Percentiles rank a stretch among this genome's conserved stretches.
These are phyloP conservation scores for Perkinsus olseni DNA, from an alignment of 169 alveolate species.

Conservation along the genomic window DNA sequence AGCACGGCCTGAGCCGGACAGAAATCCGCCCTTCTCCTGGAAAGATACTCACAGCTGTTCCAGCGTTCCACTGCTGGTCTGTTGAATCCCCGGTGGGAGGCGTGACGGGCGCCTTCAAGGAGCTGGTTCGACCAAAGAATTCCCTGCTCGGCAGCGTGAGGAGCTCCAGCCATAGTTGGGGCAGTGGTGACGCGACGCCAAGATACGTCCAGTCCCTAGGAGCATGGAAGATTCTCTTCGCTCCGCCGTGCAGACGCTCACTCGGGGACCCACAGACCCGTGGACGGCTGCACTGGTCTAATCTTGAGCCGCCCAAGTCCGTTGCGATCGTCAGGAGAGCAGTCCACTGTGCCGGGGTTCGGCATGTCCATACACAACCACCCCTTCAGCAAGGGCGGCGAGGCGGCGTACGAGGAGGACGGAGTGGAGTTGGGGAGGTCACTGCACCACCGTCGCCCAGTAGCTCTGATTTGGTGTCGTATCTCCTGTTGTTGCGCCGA, in stretches of 20 bases:
- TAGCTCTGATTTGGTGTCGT: neutral
- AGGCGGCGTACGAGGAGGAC: neutral
- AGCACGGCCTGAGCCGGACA: neutral
- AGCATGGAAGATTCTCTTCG: neutral
- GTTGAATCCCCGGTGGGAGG: neutral
- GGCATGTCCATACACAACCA: neutral
- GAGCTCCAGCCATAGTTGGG: neutral
- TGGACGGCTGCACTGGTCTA: neutral
- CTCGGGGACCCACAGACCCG: neutral
- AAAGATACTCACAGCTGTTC: neutral
- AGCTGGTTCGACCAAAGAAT: neutral
- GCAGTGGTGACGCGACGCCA: neutral
- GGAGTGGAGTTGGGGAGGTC: neutral
- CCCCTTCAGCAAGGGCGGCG: neutral
- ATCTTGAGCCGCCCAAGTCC: neutral
- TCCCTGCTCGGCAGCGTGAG: neutral
- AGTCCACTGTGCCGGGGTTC: neutral
- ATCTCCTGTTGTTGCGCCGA: neutral
- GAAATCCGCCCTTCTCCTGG: neutral
- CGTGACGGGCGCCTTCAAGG: neutral
- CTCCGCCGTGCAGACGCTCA: neutral
- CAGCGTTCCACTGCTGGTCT: neutral
- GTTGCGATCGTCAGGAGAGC: neutral
- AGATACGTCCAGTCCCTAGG: neutral
- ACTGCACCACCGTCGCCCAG: neutral